A percentile compares a stretch with the other conserved stretches of the same genome.
Conservation (phyloP, 2,329 filamentous ascomycete genomes). For the Cryphonectria naterciae region DNA sequence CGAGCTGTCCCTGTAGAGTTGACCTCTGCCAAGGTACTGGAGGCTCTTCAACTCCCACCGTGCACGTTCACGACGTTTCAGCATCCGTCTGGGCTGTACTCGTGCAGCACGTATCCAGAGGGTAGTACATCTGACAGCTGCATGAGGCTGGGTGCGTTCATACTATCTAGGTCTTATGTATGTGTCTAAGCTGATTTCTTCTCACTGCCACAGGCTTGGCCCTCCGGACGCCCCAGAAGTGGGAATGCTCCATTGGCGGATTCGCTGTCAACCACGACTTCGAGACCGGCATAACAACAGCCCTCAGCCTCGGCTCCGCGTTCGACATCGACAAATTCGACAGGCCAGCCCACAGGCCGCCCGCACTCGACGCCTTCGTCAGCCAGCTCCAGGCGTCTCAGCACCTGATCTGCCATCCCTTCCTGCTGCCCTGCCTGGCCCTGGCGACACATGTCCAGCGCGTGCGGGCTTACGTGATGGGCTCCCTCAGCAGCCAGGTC, state of each 20-base stretch:
- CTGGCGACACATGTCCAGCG: conserved; percentile 7
- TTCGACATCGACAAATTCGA: not conserved
- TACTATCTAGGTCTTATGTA: not conserved
- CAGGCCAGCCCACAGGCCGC: not conserved
- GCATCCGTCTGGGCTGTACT: not conserved
- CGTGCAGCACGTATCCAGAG: conserved; percentile 1
- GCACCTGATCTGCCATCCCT: not conserved
- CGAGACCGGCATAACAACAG: not conserved
- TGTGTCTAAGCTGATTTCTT: not conserved
- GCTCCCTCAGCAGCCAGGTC: not conserved
- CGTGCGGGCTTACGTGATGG: conserved; percentile 5
- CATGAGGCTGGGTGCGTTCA: conserved; percentile 1
- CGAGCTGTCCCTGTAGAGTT: not conserved
- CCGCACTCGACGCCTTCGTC: not conserved
- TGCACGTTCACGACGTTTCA: not conserved
- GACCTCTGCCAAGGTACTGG: not conserved
- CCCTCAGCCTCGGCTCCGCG: not conserved
- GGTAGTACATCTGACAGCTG: conserved; percentile 10
- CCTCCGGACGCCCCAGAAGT: conserved; percentile 3
- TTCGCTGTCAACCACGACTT: not conserved
- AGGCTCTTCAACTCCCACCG: conserved; percentile 5
- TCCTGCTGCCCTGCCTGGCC: not conserved
- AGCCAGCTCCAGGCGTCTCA: not conserved
- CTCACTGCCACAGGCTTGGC: not conserved
- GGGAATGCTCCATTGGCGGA: conserved; percentile 2